Evolutionary conservation across 2,329 filamentous ascomycete species (phyloP), one percentile per base, ranked within the genome.

Genomic region (Alternaria atra): DNA sequence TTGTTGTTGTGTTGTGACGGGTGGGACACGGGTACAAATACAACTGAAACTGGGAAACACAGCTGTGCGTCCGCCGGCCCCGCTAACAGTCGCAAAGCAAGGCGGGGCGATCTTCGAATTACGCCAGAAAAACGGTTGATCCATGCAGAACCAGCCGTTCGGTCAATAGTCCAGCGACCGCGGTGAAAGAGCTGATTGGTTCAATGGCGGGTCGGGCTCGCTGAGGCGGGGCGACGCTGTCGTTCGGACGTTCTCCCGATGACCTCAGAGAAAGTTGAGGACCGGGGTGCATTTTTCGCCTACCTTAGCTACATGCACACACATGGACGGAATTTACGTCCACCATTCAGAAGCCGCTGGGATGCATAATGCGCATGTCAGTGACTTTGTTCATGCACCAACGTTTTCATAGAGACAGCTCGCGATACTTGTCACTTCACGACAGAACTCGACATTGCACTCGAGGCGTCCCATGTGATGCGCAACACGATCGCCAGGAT

Each of bases 61-160:
- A 20, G 57, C 40, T 58, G 54, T 42, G 58, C 46, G 30, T 39
- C 39, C 34, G 27, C 37, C 58, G 58, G 58, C 53, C 30, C 48
- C 48, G 42, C 58, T 52, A 52, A 47, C 44, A 51, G 35, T 42
- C 32, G 30, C 53, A 52, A 57, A 61, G 54, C 40, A 61, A 58
- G 54, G 58, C 53, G 58, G 54, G 54, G 58, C 58, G 52, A 48
- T 60, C 47, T 37, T 58, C n/a, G 47, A 35, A 50, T 42, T 42
- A 39, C 54, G 35, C 30, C 37, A 44, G 57, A 60, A 53, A 57
- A 52, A 61, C 53, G 52, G 47, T 61, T 58, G 58, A 57, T 48
- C 58, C 58, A 61, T 61, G 58, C 58, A 52, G 47, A 52, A 20
- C 2, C 20, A 20, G n/a, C 46, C 47, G 54, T 46, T 52, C 46